Evolutionary conservation across 2,329 filamentous ascomycete species (phyloP).

Genomic region (Phaeosphaeria sp.): DNA sequence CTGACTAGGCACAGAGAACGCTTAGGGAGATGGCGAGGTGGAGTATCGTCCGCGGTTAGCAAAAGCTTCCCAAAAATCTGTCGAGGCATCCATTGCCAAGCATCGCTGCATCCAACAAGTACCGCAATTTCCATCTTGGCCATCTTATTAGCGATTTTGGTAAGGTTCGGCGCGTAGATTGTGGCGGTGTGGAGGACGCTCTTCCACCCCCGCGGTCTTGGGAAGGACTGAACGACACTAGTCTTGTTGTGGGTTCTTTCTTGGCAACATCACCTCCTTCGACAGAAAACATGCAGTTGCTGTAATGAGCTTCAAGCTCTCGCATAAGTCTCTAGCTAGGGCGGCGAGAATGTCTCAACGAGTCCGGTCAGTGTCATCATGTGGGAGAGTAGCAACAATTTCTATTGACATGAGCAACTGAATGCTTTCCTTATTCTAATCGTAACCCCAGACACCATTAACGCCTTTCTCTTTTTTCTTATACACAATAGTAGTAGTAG

Average conservation of each 20-base stretch:
- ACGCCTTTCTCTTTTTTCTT: constrained; percentile 4
- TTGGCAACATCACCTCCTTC: neutral
- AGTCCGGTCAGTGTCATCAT: neutral
- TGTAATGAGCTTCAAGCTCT: too few relatives aligned
- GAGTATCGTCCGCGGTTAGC: neutral
- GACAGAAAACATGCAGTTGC: too few relatives aligned
- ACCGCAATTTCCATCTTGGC: neutral
- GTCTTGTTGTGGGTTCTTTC: neutral
- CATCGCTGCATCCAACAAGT: neutral
- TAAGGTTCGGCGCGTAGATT: neutral
- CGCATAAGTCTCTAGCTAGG: too few relatives aligned
- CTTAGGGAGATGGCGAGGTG: too few relatives aligned
- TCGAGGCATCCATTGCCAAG: neutral
- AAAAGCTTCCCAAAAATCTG: neutral
- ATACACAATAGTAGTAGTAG: constrained; percentile 3
- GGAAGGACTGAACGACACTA: neutral
- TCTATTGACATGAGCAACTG: constrained; percentile 22
- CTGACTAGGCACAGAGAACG: too few relatives aligned
- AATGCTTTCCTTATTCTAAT: constrained; percentile 26
- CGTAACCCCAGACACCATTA: constrained; percentile 16
- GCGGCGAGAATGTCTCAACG: too few relatives aligned
- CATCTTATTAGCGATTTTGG: neutral
- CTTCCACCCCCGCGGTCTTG: neutral
- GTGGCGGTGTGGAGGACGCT: neutral
- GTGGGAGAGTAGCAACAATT: neutral